phyloP scores from a whole-genome alignment of 371 early-diverging fungal species.

The Rhizopus stolonifer region DNA sequence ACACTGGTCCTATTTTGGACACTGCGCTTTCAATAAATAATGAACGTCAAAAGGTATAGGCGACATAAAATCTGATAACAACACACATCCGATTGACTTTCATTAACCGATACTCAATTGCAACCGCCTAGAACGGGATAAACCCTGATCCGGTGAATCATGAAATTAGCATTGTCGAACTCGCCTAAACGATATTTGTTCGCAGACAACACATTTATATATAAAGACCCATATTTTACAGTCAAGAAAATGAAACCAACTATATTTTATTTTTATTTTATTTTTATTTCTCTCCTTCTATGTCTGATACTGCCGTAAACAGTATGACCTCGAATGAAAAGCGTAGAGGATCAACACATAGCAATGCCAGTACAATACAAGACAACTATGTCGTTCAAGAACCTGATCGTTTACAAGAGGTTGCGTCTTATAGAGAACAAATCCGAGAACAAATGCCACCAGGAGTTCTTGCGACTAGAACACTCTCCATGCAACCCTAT shows the following conservation, averaged over 20 bases:
- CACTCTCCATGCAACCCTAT: constrained; percentile 20
- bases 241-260: no score
- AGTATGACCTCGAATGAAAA: background rate
- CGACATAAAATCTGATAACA: constrained; percentile 4
- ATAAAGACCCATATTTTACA: background rate
- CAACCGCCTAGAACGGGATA: background rate
- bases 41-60: background rate
- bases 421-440: constrained; percentile 14
- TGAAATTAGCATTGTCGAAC: background rate
- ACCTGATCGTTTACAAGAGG: constrained; percentile 22
- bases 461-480: constrained; percentile 20
- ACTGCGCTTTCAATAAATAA: background rate
- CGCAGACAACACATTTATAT: background rate
- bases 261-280: no score
- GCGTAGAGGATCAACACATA: constrained; percentile 6
- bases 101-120: background rate
- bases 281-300: no score
- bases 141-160: background rate
- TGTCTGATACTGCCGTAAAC: background rate
- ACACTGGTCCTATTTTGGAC: background rate
- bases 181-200: no score
- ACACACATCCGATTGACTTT: background rate
- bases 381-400: constrained; percentile 19
- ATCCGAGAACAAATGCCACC: constrained; percentile 28
- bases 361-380: constrained; percentile 13